Evolutionary conservation across 805 yeast genomes (phyloP), one percentile per base, ranked within the genome.

Genomic region (Nadsonia fulvescens): DNA sequence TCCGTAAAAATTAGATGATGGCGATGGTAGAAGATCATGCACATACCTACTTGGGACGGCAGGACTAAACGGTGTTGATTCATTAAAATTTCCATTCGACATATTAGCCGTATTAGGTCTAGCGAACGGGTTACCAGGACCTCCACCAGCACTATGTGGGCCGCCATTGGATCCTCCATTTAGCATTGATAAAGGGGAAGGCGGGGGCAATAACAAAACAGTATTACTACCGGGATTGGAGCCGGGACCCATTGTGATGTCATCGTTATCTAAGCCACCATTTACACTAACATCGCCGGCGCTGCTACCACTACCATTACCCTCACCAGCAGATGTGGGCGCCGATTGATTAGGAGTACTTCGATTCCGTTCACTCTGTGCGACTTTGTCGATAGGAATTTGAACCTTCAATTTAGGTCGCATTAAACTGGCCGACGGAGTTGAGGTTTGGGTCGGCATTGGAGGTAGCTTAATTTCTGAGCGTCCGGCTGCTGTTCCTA

Each of bases 1-100:
- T 5, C 70, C 64, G 39, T 74, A 77, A 37, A 70, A 69, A 34
- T 66, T 74, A n/a, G 70, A 64, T n/a, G n/a, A n/a, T 1, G 93
- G 93, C 5, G 86, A 74, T 15, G 82, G 83, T 39, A 78, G 68
- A 43, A 73, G 54, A 38, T 77, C 91, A 32, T 62, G 62, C 21
- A 75, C 67, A 38, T 70, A 77, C 27, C 75, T 58, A 2, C 77
- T 66, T 3, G 91, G 83, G 13, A 77, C 51, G 1, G 69, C 71
- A 5, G 74, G 73, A 3, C 69, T 56, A 8, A 74, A 47, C 3
- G 83, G 79, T 0, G 82, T 70, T 33, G 73, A 81, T 20, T 72
- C 81, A n/a, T n/a, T n/a, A n/a, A n/a, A n/a, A n/a, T n/a, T n/a
- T 8, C 72, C 67, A 14, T 43, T 37, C 10, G 31, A 55, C 14